phyloP scores from a whole-genome alignment of 1,284 basidiomycete genomes.

The Trichosporon sp. region DNA sequence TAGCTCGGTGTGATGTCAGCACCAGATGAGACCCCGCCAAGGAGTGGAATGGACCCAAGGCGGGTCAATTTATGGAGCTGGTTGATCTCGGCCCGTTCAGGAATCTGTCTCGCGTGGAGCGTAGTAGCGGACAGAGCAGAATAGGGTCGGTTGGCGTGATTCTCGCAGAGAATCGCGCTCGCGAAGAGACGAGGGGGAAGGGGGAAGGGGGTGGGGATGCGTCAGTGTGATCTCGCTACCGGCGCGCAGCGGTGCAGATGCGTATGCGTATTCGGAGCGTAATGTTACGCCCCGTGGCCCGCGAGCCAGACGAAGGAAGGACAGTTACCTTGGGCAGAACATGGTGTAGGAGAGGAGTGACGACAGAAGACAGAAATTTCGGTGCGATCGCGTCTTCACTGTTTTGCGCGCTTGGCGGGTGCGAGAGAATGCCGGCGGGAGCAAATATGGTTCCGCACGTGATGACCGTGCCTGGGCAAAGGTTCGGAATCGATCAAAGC shows the following conservation, averaged over 20 bases:
- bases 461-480: background rate
- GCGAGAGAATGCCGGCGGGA: background rate
- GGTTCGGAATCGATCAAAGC: background rate
- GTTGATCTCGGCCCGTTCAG: slow-evolving; percentile 46
- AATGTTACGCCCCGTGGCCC: background rate
- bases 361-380: background rate
- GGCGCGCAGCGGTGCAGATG: background rate
- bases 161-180: background rate
- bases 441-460: background rate
- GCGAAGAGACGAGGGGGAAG: background rate
- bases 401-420: background rate
- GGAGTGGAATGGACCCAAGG: slow-evolving; percentile 19
- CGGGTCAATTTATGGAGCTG: slow-evolving; percentile 23
- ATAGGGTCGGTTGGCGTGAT: slow-evolving; percentile 30
- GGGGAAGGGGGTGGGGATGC: background rate
- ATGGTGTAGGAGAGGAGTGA: background rate
- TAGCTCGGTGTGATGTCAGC: slow-evolving; percentile 12
- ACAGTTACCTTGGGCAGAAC: background rate
- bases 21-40: slow-evolving; percentile 26
- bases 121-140: slow-evolving; percentile 20
- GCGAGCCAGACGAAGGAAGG: background rate
- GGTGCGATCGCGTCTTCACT: background rate
- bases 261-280: background rate
- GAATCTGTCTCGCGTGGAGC: slow-evolving; percentile 33
- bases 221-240: background rate